Evolutionary conservation across 148 eudicot genomes (phyloP).

Genomic region (Chenopodium quinoa): DNA sequence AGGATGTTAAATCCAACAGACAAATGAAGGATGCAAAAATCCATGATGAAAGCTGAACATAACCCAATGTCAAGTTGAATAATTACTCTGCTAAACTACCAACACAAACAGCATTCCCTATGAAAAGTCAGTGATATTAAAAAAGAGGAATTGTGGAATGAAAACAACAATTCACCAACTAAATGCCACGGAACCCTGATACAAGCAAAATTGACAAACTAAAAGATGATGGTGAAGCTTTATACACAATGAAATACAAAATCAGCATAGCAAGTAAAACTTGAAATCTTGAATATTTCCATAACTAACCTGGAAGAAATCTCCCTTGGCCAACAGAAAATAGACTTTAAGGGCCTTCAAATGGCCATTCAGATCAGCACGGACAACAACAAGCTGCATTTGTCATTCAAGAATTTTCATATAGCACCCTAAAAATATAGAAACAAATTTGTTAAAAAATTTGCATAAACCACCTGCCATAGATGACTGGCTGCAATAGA

Average conservation of each 20-base stretch:
- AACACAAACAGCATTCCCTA: background rate
- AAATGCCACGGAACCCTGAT: background rate
- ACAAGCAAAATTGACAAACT: background rate
- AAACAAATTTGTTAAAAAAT: background rate
- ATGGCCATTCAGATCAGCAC: slow-evolving; percentile 95
- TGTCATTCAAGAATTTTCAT: slow-evolving; percentile 23
- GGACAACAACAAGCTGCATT: slow-evolving; percentile 94
- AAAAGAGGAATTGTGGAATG: background rate
- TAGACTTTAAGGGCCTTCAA: slow-evolving; percentile 94
- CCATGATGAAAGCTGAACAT: background rate
- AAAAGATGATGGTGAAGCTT: background rate
- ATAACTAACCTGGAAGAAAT: slow-evolving; percentile 84
- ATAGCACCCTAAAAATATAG: slow-evolving; percentile 4
- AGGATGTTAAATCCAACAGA: too few species aligned
- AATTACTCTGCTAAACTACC: background rate
- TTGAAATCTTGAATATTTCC: background rate
- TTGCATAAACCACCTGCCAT: slow-evolving; percentile 71
- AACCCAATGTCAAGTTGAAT: background rate
- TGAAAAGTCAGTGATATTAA: background rate
- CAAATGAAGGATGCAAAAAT: background rate
- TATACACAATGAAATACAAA: background rate
- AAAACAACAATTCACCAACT: background rate
- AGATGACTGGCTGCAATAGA: slow-evolving; percentile 92
- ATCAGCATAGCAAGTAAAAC: slow-evolving; percentile 13
- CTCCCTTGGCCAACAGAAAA: slow-evolving; percentile 94